Conservation (phyloP, 257 asterid genomes). For the Linderniella brevidens region DNA sequence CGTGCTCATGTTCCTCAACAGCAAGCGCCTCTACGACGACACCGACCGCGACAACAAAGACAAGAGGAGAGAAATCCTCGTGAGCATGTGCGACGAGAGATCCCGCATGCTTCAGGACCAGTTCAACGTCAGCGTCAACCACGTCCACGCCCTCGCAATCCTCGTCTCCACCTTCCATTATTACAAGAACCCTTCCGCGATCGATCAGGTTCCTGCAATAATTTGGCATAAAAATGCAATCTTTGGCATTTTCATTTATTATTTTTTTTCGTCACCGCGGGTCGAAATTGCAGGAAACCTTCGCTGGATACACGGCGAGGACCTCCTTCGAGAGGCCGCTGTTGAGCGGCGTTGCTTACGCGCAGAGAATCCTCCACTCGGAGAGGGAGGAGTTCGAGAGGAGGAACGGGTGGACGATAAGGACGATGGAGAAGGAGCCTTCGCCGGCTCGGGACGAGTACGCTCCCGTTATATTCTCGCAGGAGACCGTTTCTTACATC, state of each 20-base stretch:
- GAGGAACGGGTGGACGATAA: constrained; percentile 70
- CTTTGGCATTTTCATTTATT: constrained; percentile 6
- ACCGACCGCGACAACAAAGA: constrained; percentile 34
- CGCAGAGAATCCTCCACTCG: constrained; percentile 54
- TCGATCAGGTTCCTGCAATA: constrained; percentile 86
- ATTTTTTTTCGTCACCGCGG: not conserved
- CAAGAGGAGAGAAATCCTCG: constrained; percentile 64
- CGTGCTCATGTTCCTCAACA: constrained; percentile 12
- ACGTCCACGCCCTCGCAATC: constrained; percentile 89
- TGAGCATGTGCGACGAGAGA: constrained; percentile 85
- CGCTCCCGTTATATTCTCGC: constrained; percentile 81
- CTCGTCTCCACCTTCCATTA: constrained; percentile 82
- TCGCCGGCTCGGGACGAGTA: constrained; percentile 78
- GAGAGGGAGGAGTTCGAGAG: constrained; percentile 72
- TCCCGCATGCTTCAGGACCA: constrained; percentile 96
- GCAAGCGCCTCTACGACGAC: constrained; percentile 18
- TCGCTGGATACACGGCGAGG: constrained; percentile 80
- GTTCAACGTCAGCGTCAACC: constrained; percentile 80
- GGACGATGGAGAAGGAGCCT: constrained; percentile 72
- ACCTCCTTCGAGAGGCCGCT: constrained; percentile 94
- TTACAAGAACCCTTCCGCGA: constrained; percentile 76
- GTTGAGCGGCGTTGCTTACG: constrained; percentile 86
- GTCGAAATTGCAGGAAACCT: constrained; percentile 46
- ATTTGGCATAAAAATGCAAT: not conserved
- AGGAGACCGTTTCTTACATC: constrained; percentile 80